phyloP scores from a whole-genome alignment of 768 basidiomycete genomes.

The Tylopilus felleus region DNA sequence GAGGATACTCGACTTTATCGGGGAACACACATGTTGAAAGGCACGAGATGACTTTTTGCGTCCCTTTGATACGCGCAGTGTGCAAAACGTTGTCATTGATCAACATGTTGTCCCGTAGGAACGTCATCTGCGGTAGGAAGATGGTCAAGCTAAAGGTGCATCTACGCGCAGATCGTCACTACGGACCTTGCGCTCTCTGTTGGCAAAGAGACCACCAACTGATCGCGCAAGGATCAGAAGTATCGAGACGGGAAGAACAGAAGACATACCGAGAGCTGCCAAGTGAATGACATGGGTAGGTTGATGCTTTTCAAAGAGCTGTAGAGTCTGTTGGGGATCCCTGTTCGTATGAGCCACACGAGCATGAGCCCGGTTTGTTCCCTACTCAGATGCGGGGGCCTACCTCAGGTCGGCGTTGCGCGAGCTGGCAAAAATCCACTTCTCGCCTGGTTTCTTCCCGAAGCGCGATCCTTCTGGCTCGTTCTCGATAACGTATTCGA shows the following conservation, averaged over 20 bases:
- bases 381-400: background rate
- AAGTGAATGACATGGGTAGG: constrained; percentile 97
- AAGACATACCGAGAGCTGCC: constrained; percentile 77
- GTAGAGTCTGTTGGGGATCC: constrained; percentile 62
- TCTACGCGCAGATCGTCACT: background rate
- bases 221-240: constrained; percentile 6
- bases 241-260: background rate
- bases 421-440: constrained; percentile 81
- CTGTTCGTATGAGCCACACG: constrained; percentile 37
- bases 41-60: constrained; percentile 86
- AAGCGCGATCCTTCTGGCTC: constrained; percentile 78
- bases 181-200: constrained; percentile 88
- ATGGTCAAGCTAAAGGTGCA: background rate
- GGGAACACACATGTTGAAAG: constrained; percentile 98
- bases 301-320: constrained; percentile 85
- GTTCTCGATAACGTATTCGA: constrained; percentile 71
- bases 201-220: constrained; percentile 95
- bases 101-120: constrained; percentile 90
- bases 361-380: background rate
- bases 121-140: constrained; percentile 57
- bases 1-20: constrained; percentile 89
- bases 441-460: constrained; percentile 71
- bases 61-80: constrained; percentile 59
- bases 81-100: constrained; percentile 96
- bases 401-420: constrained; percentile 85